Evolutionary conservation across 1,139 yeast genomes (phyloP).

Genomic region (Arxiozyma telluris): DNA sequence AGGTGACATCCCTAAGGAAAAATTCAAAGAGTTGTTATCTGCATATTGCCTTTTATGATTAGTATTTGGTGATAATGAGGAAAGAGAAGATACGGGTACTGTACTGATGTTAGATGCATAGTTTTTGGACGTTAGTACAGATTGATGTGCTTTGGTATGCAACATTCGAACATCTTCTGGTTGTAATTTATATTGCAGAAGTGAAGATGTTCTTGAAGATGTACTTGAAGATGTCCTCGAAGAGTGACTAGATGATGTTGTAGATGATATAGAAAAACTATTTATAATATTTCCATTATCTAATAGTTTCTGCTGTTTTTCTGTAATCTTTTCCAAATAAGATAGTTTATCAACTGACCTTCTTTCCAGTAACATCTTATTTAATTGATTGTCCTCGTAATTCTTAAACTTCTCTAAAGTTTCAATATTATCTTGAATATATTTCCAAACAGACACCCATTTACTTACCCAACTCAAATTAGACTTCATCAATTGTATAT

Average conservation of each 20-base stretch:
- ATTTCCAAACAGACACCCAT: constrained; percentile 23
- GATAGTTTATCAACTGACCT: constrained; percentile 22
- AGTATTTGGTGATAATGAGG: constrained; percentile 8
- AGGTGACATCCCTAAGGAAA: constrained; percentile 5
- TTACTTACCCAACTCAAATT: constrained; percentile 10
- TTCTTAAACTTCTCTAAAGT: constrained; percentile 9
- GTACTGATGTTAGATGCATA: not conserved
- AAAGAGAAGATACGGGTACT: not conserved
- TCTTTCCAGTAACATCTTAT: constrained; percentile 23
- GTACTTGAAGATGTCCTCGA: constrained; percentile 8
- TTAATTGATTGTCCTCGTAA: constrained; percentile 13
- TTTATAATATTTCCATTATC: constrained; percentile 3
- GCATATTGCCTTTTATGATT: constrained; percentile 8
- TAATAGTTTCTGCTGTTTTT: not conserved
- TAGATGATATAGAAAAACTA: not conserved
- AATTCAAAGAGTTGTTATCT: constrained; percentile 6
- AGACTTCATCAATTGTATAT: constrained; percentile 8
- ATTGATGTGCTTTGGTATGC: not conserved
- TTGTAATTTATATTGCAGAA: not conserved
- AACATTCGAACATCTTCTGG: not conserved
- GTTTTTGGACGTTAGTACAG: not conserved
- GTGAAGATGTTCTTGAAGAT: constrained; percentile 8
- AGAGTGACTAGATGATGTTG: constrained; percentile 1
- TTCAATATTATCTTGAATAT: constrained; percentile 15
- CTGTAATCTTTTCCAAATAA: constrained; percentile 13